Evolutionary conservation across 495 filamentous ascomycete species (phyloP).

Genomic region (Talaromyces wortmannii): DNA sequence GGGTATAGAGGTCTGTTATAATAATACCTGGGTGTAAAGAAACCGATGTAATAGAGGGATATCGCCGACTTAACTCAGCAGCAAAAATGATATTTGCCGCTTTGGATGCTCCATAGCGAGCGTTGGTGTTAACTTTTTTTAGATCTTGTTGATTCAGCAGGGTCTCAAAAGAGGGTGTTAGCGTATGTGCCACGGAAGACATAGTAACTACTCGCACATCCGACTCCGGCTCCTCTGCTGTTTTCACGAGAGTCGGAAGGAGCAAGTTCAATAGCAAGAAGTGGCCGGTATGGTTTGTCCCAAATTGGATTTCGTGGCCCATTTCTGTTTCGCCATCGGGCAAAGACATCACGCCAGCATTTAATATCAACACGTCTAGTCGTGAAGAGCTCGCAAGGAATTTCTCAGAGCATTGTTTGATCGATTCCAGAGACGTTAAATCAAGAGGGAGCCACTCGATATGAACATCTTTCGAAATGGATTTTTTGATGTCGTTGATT

Average conservation of each 20-base stretch:
- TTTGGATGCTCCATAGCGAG: slow-evolving; percentile 50
- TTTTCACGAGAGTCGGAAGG: slow-evolving; percentile 20
- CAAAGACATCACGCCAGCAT: slow-evolving; percentile 55
- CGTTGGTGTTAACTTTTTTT: slow-evolving; percentile 30
- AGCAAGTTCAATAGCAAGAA: slow-evolving; percentile 48
- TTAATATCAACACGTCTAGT: slow-evolving; percentile 59
- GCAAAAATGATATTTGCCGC: slow-evolving; percentile 51
- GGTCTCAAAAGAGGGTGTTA: slow-evolving; percentile 18
- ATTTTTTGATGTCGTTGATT: slow-evolving; percentile 13
- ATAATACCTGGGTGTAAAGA: slow-evolving; percentile 41
- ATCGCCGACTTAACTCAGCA: slow-evolving; percentile 33
- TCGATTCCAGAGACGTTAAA: slow-evolving; percentile 34
- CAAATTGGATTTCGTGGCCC: slow-evolving; percentile 51
- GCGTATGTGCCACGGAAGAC: slow-evolving; percentile 25
- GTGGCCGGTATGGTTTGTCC: slow-evolving; percentile 52
- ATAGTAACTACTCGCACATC: slow-evolving; percentile 36
- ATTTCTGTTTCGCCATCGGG: slow-evolving; percentile 27
- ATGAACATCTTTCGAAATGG: slow-evolving; percentile 11
- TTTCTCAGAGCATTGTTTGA: slow-evolving; percentile 41
- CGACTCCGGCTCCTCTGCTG: slow-evolving; percentile 24
- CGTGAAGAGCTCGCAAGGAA: slow-evolving; percentile 39
- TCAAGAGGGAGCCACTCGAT: slow-evolving; percentile 36
- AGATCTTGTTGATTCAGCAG: slow-evolving; percentile 19
- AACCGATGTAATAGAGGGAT: slow-evolving; percentile 35
- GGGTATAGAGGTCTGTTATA: slow-evolving; percentile 19